Evolutionary conservation across 139 green algal genomes (phyloP).

Genomic region (Haematococcus lacustris): DNA sequence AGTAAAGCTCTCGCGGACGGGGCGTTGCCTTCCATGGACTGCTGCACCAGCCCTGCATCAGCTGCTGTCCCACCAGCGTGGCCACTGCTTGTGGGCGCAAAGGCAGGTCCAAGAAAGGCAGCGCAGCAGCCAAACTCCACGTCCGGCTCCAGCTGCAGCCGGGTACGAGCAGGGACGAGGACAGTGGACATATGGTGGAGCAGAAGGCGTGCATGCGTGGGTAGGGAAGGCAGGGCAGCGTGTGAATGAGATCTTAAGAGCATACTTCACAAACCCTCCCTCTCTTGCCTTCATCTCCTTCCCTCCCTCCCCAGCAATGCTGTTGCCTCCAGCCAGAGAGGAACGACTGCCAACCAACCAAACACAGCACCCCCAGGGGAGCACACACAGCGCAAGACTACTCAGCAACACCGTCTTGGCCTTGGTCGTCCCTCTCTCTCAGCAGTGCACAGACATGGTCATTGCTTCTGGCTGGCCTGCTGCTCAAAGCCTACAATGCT

Average conservation of each 20-base stretch:
- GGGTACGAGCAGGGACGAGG: not conserved
- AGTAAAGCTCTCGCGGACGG: constrained; percentile 37
- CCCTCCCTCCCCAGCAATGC: not conserved
- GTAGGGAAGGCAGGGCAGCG: not conserved
- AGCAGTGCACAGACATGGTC: too few species aligned
- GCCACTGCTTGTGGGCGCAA: too few species aligned
- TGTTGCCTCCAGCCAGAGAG: not conserved
- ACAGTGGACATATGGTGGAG: too few species aligned
- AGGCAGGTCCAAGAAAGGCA: constrained; percentile 35
- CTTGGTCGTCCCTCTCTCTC: too few species aligned
- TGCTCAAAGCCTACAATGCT: too few species aligned
- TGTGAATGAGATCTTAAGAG: not conserved
- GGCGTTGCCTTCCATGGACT: constrained; percentile 3
- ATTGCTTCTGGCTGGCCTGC: too few species aligned
- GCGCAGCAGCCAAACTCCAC: constrained; percentile 51
- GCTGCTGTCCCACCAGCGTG: too few species aligned
- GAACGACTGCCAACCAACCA: too few species aligned
- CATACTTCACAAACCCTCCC: not conserved
- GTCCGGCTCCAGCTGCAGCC: constrained; percentile 31
- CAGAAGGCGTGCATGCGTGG: too few species aligned
- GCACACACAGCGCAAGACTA: not conserved
- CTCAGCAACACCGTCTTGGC: too few species aligned
- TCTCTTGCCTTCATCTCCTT: not conserved
- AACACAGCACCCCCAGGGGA: not conserved
- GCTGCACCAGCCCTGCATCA: too few species aligned